phyloP scores from a whole-genome alignment of 1,284 basidiomycete genomes.

The Puccinia novopanici region DNA sequence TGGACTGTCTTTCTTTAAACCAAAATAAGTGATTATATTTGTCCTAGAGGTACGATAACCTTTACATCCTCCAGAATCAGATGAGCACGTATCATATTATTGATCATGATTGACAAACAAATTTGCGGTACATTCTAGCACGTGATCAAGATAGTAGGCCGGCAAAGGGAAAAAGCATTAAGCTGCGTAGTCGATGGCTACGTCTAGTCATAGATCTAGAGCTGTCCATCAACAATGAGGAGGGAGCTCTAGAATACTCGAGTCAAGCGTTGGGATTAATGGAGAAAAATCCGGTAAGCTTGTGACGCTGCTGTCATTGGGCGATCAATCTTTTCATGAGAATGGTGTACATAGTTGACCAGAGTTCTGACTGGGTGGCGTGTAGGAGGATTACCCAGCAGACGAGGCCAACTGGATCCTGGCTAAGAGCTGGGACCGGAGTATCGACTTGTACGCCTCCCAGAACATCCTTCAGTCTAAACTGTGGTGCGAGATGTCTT shows the following conservation, averaged over 20 bases:
- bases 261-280: slow-evolving; percentile 37
- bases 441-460: slow-evolving; percentile 38
- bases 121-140: not conserved
- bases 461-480: slow-evolving; percentile 30
- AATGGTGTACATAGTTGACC: not conserved
- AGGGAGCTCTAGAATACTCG: slow-evolving; percentile 26
- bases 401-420: slow-evolving; percentile 50
- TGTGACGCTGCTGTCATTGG: not conserved
- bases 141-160: slow-evolving; percentile 28
- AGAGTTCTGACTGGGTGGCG: too few relatives aligned
- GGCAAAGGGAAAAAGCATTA: not conserved
- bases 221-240: slow-evolving; percentile 27
- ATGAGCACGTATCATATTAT: too few relatives aligned
- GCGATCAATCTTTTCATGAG: not conserved
- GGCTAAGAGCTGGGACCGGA: slow-evolving; percentile 50
- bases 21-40: slow-evolving; percentile 8
- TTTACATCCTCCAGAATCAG: too few relatives aligned
- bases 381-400: slow-evolving; percentile 39
- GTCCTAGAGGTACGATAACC: slow-evolving; percentile 16
- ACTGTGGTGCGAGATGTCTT: slow-evolving; percentile 45
- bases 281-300: slow-evolving; percentile 17
- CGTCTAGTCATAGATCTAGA: slow-evolving; percentile 46
- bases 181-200: slow-evolving; percentile 37
- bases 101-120: not conserved
- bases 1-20: not conserved